Percentiles rank a stretch among this genome's conserved stretches.
Conservation (phyloP, 1,139 yeast genomes). For the Magnusiomyces paraingens region DNA sequence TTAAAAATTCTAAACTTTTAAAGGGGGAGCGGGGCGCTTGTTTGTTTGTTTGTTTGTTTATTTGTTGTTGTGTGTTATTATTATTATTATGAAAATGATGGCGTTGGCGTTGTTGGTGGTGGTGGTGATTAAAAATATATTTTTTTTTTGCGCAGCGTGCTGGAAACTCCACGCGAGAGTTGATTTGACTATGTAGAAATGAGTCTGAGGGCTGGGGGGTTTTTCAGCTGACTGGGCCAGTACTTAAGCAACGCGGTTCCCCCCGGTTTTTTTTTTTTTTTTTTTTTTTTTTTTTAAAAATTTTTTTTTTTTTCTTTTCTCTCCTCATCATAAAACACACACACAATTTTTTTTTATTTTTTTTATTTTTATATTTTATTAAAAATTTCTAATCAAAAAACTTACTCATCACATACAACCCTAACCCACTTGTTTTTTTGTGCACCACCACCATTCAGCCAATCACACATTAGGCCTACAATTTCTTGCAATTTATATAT, state of each 20-base stretch:
- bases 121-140: too few relatives aligned
- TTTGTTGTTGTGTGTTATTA: too few relatives aligned
- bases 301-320: not conserved
- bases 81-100: too few relatives aligned
- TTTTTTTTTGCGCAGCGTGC: too few relatives aligned
- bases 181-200: too few relatives aligned
- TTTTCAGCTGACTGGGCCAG: too few relatives aligned
- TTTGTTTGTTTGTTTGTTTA: too few relatives aligned
- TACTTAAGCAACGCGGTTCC: not conserved
- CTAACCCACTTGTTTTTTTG: not conserved
- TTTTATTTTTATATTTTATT: not conserved
- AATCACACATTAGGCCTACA: not conserved
- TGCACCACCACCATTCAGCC: not conserved
- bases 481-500: not conserved
- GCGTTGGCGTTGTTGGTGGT: too few relatives aligned
- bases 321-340: not conserved
- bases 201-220: too few relatives aligned
- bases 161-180: too few relatives aligned
- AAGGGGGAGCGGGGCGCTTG: too few relatives aligned
- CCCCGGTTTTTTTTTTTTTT: slow-evolving; percentile 1
- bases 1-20: too few relatives aligned
- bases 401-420: not conserved
- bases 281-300: not conserved
- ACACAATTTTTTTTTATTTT: not conserved
- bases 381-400: not conserved